Evolutionary conservation across 2,329 filamentous ascomycete genomes (phyloP), one percentile per base, ranked within the genome.

Genomic region (Trichoderma breve): DNA sequence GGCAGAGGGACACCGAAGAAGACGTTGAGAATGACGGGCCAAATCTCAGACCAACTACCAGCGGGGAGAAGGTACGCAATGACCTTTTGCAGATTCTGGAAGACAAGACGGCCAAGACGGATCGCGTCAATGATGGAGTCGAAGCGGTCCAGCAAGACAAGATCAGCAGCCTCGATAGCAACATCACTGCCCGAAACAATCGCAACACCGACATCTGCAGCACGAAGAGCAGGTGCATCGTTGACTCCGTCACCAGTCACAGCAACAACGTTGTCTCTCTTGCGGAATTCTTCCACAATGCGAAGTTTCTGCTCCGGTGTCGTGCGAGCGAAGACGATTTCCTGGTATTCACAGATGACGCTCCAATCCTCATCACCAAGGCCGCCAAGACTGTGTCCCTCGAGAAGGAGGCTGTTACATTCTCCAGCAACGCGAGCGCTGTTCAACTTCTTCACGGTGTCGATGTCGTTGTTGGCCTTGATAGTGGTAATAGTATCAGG

Each of bases 181-280:
- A 92, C 89, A 71, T 92, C 90, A 5, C 86, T 89, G 4, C 90
- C 89, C 0, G 86, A 83, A 8, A 89, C 89, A 82, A 92, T 89
- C 4, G 89, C 89, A 70, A 93, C 92, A n/a, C 90, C 90, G 0
- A 91, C 89, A 74, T 91, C 89, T 1, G 90, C 89, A 36, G 88
- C 89, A 65, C 89, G 89, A 39, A 92, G 82, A 2, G 90, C 90
- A 0, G 90, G 90, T 0, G 89, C 90, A 73, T 92, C 90, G 71
- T 92, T 91, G 9, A 90, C 91, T 11, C 90, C 90, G 73, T 94
- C 91, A 34, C 91, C 92, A n/a, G 91, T 93, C 83, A 93, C 92
- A 39, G 90, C 91, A 12, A 89, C 90, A 1, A 87, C 87, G 32
- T 89, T 87, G 24, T 87, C 86, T 15, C 87, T 82, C 24, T 81